These are phyloP conservation scores for Xylaria sp. DNA, from an alignment of 2,329 filamentous ascomycete genomes.

Conservation along the genomic window DNA sequence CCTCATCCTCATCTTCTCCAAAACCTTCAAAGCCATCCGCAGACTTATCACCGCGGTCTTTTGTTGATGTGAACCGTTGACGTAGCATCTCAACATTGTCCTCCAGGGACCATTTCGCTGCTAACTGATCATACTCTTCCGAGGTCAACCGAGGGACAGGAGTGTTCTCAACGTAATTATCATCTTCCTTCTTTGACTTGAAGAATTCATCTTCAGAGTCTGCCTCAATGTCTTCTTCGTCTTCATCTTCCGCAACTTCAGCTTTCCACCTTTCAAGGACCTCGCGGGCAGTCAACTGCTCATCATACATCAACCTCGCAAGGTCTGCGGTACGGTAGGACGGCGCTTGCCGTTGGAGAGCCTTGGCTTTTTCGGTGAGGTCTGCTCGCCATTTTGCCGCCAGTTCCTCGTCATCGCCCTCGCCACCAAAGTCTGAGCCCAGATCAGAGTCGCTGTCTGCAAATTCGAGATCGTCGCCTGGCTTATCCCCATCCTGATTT, in stretches of 20 bases:
- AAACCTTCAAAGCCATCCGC: slow-evolving; percentile 64
- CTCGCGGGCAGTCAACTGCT: slow-evolving; percentile 77
- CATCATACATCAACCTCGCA: slow-evolving; percentile 88
- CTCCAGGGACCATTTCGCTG: slow-evolving; percentile 84
- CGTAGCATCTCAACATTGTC: slow-evolving; percentile 81
- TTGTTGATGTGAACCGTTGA: slow-evolving; percentile 78
- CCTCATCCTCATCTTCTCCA: slow-evolving; percentile 71
- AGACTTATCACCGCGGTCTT: slow-evolving; percentile 64
- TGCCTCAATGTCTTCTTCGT: slow-evolving; percentile 70
- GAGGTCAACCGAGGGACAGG: slow-evolving; percentile 73
- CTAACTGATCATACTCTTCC: slow-evolving; percentile 79
- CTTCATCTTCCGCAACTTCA: slow-evolving; percentile 64
- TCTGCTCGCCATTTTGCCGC: slow-evolving; percentile 89
- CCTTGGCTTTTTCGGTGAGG: slow-evolving; percentile 78
- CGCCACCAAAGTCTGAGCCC: slow-evolving; percentile 69
- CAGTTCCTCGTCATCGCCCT: slow-evolving; percentile 69
- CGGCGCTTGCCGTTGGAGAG: slow-evolving; percentile 74
- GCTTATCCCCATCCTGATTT: slow-evolving; percentile 58
- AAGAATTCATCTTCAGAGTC: slow-evolving; percentile 72
- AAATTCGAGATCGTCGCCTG: slow-evolving; percentile 79
- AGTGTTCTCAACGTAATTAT: slow-evolving; percentile 78
- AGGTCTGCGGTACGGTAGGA: slow-evolving; percentile 85
- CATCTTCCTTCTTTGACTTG: slow-evolving; percentile 73
- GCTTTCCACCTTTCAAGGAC: slow-evolving; percentile 85
- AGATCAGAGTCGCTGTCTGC: slow-evolving; percentile 98